phyloP scores from a whole-genome alignment of 495 filamentous ascomycete genomes.

The Hypomontagnella submonticulosa region DNA sequence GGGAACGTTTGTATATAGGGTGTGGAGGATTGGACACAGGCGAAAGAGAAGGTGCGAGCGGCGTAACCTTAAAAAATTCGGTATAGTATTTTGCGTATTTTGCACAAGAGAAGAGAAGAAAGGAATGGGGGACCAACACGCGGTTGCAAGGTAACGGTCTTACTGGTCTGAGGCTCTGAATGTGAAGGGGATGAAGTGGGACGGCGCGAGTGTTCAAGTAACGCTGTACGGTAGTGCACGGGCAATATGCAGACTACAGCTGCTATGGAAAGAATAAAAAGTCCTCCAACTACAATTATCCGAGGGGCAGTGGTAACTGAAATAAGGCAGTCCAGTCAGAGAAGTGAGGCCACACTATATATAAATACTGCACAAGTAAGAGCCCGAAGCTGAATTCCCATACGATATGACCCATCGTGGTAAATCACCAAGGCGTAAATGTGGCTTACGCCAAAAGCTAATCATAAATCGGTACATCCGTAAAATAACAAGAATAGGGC shows the following conservation, averaged over 20 bases:
- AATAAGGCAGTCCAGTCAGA: conserved; percentile 26
- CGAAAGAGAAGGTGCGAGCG: no score
- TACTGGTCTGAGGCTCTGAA: background rate
- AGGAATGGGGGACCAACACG: background rate
- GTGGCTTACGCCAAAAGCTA: background rate
- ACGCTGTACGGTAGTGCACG: conserved; percentile 2
- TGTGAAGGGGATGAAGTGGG: conserved; percentile 3
- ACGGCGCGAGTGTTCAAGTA: background rate
- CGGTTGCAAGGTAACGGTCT: background rate
- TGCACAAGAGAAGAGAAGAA: background rate
- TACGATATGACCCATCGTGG: conserved; percentile 15
- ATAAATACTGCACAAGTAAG: conserved; percentile 13
- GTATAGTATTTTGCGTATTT: no score
- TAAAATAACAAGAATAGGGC: no score
- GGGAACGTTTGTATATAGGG: no score
- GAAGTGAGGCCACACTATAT: conserved; percentile 21
- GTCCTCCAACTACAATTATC: conserved; percentile 15
- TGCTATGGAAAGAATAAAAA: conserved; percentile 5
- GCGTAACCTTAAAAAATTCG: no score
- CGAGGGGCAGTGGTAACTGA: conserved; percentile 4
- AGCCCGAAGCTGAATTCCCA: background rate
- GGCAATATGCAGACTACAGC: conserved; percentile 14
- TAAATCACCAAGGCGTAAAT: conserved; percentile 1
- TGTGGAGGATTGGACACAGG: no score
- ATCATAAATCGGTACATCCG: background rate